Evolutionary conservation across 352 stramenopile genomes (phyloP).

Genomic region (Globisporangium nagaii): DNA sequence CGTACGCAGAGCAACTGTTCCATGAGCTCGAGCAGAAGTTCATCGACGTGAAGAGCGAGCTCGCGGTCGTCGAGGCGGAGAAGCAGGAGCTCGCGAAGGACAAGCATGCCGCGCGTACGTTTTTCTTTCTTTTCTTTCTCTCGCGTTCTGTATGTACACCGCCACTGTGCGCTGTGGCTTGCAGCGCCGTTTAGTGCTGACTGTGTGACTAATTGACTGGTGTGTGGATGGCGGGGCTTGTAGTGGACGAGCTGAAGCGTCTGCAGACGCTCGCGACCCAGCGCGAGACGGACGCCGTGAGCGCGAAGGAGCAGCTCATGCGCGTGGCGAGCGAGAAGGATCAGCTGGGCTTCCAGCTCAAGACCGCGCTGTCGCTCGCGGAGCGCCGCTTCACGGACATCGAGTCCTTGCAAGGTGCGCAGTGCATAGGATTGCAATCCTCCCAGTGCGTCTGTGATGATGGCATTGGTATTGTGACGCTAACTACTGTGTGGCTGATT

Average conservation of each 20-base stretch:
- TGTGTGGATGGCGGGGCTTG: no score
- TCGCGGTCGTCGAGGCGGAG: conserved; percentile 52
- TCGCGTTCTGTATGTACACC: neutral
- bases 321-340: conserved; percentile 44
- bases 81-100: conserved; percentile 36
- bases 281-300: conserved; percentile 19
- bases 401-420: conserved; percentile 38
- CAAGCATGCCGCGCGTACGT: conserved; percentile 46
- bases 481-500: neutral
- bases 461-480: neutral
- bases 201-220: conserved; percentile 3
- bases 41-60: conserved; percentile 49
- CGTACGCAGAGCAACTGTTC: conserved; percentile 58
- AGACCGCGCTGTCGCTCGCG: conserved; percentile 38
- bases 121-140: neutral
- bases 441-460: no score
- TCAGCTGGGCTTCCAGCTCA: conserved; percentile 42
- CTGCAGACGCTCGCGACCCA: conserved; percentile 18
- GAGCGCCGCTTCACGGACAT: conserved; percentile 60
- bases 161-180: no score
- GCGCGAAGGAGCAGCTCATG: conserved; percentile 38
- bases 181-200: no score
- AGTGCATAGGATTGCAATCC: no score
- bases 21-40: conserved; percentile 79
- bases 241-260: conserved; percentile 26